Evolutionary conservation across 345 rosid species (phyloP), one percentile per base, ranked within the genome.

Genomic region (Populus davidiana): DNA sequence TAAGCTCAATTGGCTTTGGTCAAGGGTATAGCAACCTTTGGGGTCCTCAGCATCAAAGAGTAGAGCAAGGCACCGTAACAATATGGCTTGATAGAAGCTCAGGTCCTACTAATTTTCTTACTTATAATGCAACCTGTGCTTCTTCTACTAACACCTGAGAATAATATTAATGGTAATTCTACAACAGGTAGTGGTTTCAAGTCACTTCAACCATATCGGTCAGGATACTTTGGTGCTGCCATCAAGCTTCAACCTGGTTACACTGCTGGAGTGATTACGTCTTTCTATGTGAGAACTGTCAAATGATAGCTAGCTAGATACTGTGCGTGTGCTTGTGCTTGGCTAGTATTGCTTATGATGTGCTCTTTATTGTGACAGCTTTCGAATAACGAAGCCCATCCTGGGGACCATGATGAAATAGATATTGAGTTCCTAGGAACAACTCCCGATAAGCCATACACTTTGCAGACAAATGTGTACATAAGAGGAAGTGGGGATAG

Each of bases 361-460:
- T 43, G 54, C 54, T 49, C 5, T 49, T 31, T 35, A 33, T 68
- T 16, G 11, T 21, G 39, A 2, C 50, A 93, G 99, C 98, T 95
- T 52, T 95, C 99, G 8, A 95, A 95, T 85, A 90, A 89, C 64
- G 82, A 95, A 83, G 97, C 86, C 27, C 88, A 86, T 71, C 99
- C 98, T 0, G 94, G 99, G 33, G 80, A 92, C 80, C 99, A 95
- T 33, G 99, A 95, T 21, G 98, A 95, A 77, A 79, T 95, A 5
- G 99, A 93, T 75, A 90, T 95, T 14, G 98, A 95, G 82, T 93
- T 95, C 78, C 89, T 95, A 2, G 99, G 99, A 77, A 92, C 97
- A 9, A 92, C 87, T 0, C 89, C 86, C 0, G 93, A 74, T 21
- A 87, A 91, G 80, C 96, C 93, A 5, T 95, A 95, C 75, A 88